A percentile compares a stretch with the other conserved stretches of the same genome.
Conservation (phyloP, 306 rosid species). For the Casuarina cunninghamiana region DNA sequence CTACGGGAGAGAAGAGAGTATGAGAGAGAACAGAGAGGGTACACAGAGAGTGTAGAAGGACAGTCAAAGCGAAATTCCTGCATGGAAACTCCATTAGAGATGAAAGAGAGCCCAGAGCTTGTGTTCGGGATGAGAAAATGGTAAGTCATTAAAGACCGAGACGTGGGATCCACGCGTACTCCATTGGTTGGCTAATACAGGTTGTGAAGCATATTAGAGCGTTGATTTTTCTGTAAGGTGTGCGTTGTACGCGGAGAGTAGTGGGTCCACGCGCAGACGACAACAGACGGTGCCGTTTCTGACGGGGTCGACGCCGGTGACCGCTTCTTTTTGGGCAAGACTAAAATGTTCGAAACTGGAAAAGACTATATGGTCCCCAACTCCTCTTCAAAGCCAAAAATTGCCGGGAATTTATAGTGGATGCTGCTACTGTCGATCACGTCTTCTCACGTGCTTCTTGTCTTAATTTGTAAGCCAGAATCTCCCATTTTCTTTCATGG, state of each 20-base stretch:
- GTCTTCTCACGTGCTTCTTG: no score
- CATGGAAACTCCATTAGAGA: constrained; percentile 41
- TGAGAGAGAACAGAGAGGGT: constrained; percentile 34
- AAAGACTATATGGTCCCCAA: no score
- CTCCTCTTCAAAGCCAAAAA: no score
- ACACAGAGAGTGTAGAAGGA: constrained; percentile 37
- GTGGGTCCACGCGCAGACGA: neutral
- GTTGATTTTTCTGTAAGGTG: neutral
- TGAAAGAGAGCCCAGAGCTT: neutral
- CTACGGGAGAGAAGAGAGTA: constrained; percentile 65
- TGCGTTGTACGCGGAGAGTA: neutral
- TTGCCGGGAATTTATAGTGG: no score
- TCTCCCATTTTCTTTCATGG: neutral
- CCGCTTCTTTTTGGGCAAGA: neutral
- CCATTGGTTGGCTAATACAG: neutral
- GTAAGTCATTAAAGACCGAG: neutral
- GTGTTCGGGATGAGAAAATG: neutral
- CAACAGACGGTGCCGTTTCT: neutral
- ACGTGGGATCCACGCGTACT: neutral
- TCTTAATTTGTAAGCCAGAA: no score
- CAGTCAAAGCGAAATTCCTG: constrained; percentile 9
- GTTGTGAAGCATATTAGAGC: neutral
- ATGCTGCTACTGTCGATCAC: no score
- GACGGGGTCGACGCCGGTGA: neutral
- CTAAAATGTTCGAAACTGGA: no score